Base-by-base conservation (phyloP, 306 rosid species). In the Chamaecrista fasciculata region DNA sequence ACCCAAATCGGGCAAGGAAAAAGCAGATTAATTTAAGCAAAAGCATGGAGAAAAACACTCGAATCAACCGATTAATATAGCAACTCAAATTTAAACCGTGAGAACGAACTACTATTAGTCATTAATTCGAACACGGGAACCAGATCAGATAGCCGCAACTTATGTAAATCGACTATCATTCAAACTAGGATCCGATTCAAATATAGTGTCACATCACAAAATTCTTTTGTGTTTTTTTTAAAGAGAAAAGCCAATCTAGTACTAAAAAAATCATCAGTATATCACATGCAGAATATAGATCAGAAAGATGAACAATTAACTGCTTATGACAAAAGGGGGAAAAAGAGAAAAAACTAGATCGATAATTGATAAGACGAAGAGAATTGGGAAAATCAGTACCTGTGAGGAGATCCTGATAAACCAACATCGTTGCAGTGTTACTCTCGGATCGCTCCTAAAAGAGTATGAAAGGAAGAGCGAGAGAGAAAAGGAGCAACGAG, bases 341-440 rank as follows among this genome's bases (percentile, higher is more conserved):
- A 37, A 60, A 8, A 34, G 5, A 50, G 6, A 4, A 52, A 2
- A 4, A 23, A n/a, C 0, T 12, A 7, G 11, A 36, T 36, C 40
- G 11, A 51, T 6, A 0, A 19, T 0, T 19, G 19, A 1, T 16
- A 64, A 5, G 26, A 11, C 53, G 5, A 9, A 28, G 48, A 23
- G 5, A 52, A 5, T 20, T 5, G 2, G 21, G 0, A 8, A 37
- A 60, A 40, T 16, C 1, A 2, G 4, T 75, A 85, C 96, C 92
- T 0, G 81, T 16, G 64, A 86, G 70, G 44, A 82, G 85, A 70
- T 89, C 90, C 72, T 86, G 91, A 75, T 84, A 89, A 49, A 86
- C 86, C 88, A 89, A 77, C 96, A 89, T 89, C 76, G 2, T 86
- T 50, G 79, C 71, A 5, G 56, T 62, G 36, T 42, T 62, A 15